Evolutionary conservation across 495 filamentous ascomycete species (phyloP), one percentile per base, ranked within the genome.

Genomic region (Aspergillus ostianus): DNA sequence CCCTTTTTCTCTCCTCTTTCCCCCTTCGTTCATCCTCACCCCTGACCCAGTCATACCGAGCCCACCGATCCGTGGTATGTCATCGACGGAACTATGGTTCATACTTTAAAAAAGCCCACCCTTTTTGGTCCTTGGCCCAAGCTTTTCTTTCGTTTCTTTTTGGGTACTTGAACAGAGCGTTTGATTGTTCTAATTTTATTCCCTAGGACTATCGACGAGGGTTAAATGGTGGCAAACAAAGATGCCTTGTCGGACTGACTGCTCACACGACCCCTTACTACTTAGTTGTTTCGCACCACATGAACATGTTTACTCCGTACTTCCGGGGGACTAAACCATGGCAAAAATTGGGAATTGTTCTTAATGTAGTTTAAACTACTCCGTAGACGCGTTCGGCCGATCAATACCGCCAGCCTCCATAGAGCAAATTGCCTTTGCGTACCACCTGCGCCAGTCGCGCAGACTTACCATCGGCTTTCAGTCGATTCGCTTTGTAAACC

Each of bases 361-460:
- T 6, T 32, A 32, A 19, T 15, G 10, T 53, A 5, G 51, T 15
- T 7, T 30, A 30, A 26, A 19, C 15, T 9, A n/a, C n/a, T n/a
- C n/a, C n/a, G n/a, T n/a, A 9, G 19, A 32, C 9, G 41, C 21
- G 3, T 44, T 27, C 7, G n/a, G n/a, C 10, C 32, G 36, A 15
- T 59, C 64, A 80, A 60, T 77, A 80, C 13, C 74, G 66, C 77
- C 76, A 80, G 53, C 65, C 62, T 20, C 67, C 68, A 68, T 78
- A 80, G 20, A 70, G 63, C 17, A 57, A 52, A 59, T 73, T 72
- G 12, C 74, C 75, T 17, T 59, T 65, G 48, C 59, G 64, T 15
- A 76, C 70, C 18, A 77, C 74, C 50, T 68, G 65, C 46, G 58
- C 60, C 53, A 78, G 56, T 7, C 65, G 64, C 4, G 69, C 47